Conservation (phyloP, 2,329 filamentous ascomycete genomes). For the Colletotrichum plurivorum region DNA sequence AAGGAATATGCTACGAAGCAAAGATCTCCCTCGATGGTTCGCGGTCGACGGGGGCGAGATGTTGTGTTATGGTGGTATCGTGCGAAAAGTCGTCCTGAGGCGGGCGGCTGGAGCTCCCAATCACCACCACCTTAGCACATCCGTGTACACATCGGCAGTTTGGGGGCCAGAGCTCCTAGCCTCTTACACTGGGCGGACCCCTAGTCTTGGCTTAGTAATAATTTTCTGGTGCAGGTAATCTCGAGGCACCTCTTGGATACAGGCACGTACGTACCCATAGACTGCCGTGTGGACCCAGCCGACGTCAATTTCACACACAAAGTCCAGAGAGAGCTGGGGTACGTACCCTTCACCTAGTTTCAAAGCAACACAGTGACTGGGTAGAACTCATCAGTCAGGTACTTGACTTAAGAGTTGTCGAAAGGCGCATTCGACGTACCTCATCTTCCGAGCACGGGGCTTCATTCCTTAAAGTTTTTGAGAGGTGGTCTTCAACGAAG, state of each 20-base stretch:
- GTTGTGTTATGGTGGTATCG: slow-evolving; percentile 9
- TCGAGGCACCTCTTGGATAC: too few species aligned
- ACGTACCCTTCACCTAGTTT: slow-evolving; percentile 15
- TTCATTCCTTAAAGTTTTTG: too few species aligned
- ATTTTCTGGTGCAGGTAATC: background rate
- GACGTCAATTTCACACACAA: slow-evolving; percentile 26
- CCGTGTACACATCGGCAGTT: slow-evolving; percentile 16
- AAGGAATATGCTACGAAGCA: background rate
- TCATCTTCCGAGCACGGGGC: background rate
- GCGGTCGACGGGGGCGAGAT: background rate
- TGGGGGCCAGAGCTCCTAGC: slow-evolving; percentile 34
- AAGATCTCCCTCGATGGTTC: slow-evolving; percentile 1
- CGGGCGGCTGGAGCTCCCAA: slow-evolving; percentile 37
- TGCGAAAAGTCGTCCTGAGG: slow-evolving; percentile 34
- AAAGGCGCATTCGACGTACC: slow-evolving; percentile 3
- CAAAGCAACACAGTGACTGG: background rate
- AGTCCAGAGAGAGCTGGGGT: background rate
- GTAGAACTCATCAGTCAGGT: background rate
- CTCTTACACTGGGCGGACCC: background rate
- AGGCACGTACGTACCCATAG: background rate
- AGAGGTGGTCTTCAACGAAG: background rate
- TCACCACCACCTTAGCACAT: slow-evolving; percentile 12
- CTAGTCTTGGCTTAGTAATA: slow-evolving; percentile 27
- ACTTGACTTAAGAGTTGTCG: background rate
- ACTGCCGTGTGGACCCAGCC: slow-evolving; percentile 18